A percentile compares a stretch with the other conserved stretches of the same genome.
Conservation (phyloP, 1,139 yeast genomes). For the Yamadazyma pseudoaaseri region DNA sequence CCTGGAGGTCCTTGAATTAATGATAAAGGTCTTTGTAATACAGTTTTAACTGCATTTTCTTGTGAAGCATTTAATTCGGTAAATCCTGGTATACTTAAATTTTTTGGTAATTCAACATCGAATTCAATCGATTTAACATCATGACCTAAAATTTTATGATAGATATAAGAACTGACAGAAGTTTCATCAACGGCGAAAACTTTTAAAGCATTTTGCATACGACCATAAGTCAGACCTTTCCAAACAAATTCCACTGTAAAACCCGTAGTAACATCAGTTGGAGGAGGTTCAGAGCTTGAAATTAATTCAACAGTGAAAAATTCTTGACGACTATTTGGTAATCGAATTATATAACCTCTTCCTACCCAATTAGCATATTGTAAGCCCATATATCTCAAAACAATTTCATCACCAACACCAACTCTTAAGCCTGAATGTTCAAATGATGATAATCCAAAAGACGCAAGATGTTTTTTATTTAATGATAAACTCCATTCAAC, state of each 20-base stretch:
- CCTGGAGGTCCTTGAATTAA: conserved; percentile 98
- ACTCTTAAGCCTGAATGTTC: conserved; percentile 68
- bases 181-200: conserved; percentile 69
- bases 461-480: conserved; percentile 65
- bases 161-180: conserved; percentile 74
- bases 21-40: conserved; percentile 72
- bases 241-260: conserved; percentile 88
- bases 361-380: conserved; percentile 65
- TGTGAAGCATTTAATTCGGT: conserved; percentile 78
- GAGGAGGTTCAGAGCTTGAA: conserved; percentile 33
- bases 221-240: conserved; percentile 79
- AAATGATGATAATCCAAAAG: conserved; percentile 65
- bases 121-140: conserved; percentile 67
- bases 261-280: conserved; percentile 62
- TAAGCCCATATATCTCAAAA: conserved; percentile 56
- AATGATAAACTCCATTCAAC: conserved; percentile 68
- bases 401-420: conserved; percentile 85
- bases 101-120: conserved; percentile 57
- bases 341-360: conserved; percentile 65
- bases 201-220: conserved; percentile 81
- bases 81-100: conserved; percentile 64
- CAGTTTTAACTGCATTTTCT: conserved; percentile 71
- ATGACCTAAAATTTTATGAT: conserved; percentile 81
- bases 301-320: conserved; percentile 72
- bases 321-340: conserved; percentile 69